Percentiles rank a stretch among this genome's conserved stretches.
Conservation (phyloP, 2,329 filamentous ascomycete species). For the Phialophora macrospora region DNA sequence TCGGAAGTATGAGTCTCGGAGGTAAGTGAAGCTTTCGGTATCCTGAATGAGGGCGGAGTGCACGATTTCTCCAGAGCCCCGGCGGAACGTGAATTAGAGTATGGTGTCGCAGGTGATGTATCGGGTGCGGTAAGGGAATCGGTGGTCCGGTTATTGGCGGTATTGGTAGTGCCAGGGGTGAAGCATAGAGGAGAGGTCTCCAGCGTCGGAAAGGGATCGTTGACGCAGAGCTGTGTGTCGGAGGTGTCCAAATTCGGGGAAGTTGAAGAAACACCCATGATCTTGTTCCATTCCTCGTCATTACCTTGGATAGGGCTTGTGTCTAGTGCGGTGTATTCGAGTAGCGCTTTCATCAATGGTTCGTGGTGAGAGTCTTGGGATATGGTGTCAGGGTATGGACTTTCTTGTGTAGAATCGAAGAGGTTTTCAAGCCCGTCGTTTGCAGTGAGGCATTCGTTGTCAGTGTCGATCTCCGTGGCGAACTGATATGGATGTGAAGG, state of each 20-base stretch:
- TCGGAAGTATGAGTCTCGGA: background rate
- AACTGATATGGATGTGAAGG: conserved; percentile 3
- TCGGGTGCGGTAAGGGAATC: background rate
- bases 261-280: background rate
- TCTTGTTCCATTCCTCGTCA: conserved; percentile 4
- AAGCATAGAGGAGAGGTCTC: background rate
- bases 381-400: background rate
- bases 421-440: conserved; percentile 1
- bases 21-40: background rate
- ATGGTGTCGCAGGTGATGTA: background rate
- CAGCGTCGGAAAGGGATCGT: background rate
- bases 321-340: background rate
- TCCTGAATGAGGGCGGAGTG: background rate
- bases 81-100: background rate
- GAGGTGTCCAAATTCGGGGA: background rate
- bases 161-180: background rate
- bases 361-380: background rate
- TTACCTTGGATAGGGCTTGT: conserved; percentile 7
- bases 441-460: background rate
- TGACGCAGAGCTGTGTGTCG: background rate
- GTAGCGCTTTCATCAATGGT: background rate
- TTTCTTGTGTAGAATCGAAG: background rate
- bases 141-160: background rate
- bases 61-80: background rate
- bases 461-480: conserved; percentile 1